Percentiles rank a stretch among this genome's conserved stretches.
These are phyloP conservation scores for Populus hybrid DNA, from an alignment of 441 rosid species.

Conservation along the genomic window DNA sequence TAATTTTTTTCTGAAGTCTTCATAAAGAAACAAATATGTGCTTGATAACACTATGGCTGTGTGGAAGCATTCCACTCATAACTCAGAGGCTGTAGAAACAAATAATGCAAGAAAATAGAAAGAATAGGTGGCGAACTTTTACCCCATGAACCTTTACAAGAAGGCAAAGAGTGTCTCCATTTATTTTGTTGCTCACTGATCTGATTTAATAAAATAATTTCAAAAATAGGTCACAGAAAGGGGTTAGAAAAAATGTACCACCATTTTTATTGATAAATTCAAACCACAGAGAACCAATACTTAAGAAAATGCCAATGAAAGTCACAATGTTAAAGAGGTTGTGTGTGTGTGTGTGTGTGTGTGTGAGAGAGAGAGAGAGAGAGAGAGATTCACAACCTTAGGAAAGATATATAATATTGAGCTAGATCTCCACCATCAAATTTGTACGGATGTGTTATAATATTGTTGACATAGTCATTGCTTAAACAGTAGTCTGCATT, in stretches of 20 bases:
- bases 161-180: constrained; percentile 65
- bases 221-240: not conserved
- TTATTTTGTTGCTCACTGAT: constrained; percentile 69
- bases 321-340: not conserved
- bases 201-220: constrained; percentile 36
- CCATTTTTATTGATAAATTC: not conserved
- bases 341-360: too few relatives aligned
- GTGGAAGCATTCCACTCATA: not conserved
- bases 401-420: constrained; percentile 58
- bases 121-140: constrained; percentile 23
- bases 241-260: constrained; percentile 7
- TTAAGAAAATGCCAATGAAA: not conserved
- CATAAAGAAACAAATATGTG: not conserved
- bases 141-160: constrained; percentile 67
- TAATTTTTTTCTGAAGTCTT: not conserved
- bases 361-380: not conserved
- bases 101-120: not conserved
- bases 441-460: constrained; percentile 47
- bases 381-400: constrained; percentile 41
- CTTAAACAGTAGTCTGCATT: constrained; percentile 69
- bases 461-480: constrained; percentile 65
- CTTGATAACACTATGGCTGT: not conserved
- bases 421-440: constrained; percentile 61
- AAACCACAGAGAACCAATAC: constrained; percentile 3
- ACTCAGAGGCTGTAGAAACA: not conserved